Evolutionary conservation across 176 grass and related monocot genomes (phyloP).

Genomic region (Zizania latifolia): DNA sequence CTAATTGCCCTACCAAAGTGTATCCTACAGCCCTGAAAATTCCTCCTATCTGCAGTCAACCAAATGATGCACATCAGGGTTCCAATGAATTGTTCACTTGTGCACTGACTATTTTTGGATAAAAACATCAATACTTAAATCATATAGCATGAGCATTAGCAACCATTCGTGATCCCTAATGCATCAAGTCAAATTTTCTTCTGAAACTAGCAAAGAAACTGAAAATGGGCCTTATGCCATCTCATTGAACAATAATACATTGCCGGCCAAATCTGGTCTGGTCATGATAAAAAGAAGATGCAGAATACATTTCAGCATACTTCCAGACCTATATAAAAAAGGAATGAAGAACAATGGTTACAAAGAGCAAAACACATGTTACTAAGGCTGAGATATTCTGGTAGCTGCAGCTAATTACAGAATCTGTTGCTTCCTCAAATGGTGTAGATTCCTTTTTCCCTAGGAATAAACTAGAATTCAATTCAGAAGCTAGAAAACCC

Average conservation of each 20-base stretch:
- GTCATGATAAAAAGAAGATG: too few species aligned
- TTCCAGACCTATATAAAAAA: too few species aligned
- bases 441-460: too few species aligned
- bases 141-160: neutral
- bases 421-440: too few species aligned
- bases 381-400: too few species aligned
- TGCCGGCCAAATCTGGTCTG: too few species aligned
- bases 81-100: neutral
- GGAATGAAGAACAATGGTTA: too few species aligned
- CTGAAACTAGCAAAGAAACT: neutral
- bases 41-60: slow-evolving; percentile 51
- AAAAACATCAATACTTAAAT: neutral
- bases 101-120: neutral
- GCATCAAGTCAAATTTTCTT: neutral
- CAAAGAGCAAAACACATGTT: too few species aligned
- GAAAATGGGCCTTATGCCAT: neutral
- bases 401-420: too few species aligned
- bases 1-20: slow-evolving; percentile 64
- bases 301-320: too few species aligned
- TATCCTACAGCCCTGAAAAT: slow-evolving; percentile 65
- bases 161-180: neutral
- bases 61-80: neutral
- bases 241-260: neutral
- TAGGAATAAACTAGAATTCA: too few species aligned
- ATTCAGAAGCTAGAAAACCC: too few species aligned